A percentile compares a stretch with the other conserved stretches of the same genome.
Conservation (phyloP, 2,329 filamentous ascomycete species). For the Arthrinium puccinioides region DNA sequence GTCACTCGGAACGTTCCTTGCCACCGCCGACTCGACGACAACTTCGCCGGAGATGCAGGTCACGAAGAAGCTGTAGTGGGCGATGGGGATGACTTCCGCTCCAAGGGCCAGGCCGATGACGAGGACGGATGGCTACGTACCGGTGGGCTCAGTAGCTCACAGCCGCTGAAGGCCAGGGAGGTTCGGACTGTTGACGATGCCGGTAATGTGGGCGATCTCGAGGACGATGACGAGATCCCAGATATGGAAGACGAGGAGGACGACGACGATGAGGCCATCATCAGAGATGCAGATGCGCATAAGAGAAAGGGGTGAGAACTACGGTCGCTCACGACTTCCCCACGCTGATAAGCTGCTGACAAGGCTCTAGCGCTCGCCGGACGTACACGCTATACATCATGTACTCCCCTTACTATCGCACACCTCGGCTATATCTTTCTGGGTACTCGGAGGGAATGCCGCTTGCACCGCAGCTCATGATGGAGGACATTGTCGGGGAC, state of each 20-base stretch:
- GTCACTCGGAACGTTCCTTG: slow-evolving; percentile 94
- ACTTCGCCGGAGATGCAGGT: slow-evolving; percentile 83
- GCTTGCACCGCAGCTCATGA: slow-evolving; percentile 77
- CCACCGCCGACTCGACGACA: slow-evolving; percentile 81
- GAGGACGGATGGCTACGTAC: slow-evolving; percentile 92
- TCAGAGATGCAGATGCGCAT: slow-evolving; percentile 58
- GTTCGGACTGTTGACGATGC: slow-evolving; percentile 85
- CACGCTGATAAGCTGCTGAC: slow-evolving; percentile 7
- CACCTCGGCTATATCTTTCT: slow-evolving; percentile 88
- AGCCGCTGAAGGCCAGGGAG: slow-evolving; percentile 70
- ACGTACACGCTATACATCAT: slow-evolving; percentile 99
- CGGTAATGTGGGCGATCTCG: slow-evolving; percentile 74
- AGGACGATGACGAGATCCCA: slow-evolving; percentile 77
- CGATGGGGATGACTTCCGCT: slow-evolving; percentile 61
- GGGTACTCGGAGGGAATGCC: slow-evolving; percentile 82
- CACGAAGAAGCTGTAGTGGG: slow-evolving; percentile 81
- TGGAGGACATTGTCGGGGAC: slow-evolving; percentile 93
- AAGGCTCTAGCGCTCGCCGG: slow-evolving; percentile 61
- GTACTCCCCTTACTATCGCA: slow-evolving; percentile 95
- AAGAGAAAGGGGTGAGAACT: slow-evolving; percentile 38
- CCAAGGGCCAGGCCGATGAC: slow-evolving; percentile 63
- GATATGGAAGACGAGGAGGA: slow-evolving; percentile 98
- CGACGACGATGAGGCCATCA: slow-evolving; percentile 84
- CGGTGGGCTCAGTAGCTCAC: slow-evolving; percentile 67
- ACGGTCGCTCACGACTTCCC: neutral